A percentile compares a stretch with the other conserved stretches of the same genome.
phyloP scores from a whole-genome alignment of 139 green algal genomes.

The Pleodorina starrii region DNA sequence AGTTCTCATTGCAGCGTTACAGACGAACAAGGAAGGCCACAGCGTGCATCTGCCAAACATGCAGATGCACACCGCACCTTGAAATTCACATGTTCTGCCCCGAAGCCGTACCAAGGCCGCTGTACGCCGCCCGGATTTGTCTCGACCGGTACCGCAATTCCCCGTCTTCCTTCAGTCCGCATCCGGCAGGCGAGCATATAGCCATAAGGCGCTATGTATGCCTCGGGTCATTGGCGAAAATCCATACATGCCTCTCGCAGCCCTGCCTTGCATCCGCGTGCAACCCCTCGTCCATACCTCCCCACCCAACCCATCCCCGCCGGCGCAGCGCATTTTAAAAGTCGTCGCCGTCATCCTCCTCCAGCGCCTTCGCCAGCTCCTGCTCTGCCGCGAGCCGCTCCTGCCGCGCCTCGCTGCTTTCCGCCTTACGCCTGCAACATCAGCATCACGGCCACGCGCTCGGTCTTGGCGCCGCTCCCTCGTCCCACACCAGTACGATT shows the following conservation, averaged over 20 bases:
- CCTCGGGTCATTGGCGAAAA: not conserved
- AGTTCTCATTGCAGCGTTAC: not conserved
- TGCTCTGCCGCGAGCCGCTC: slow-evolving; percentile 86
- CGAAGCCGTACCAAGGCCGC: too few relatives aligned
- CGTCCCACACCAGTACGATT: too few relatives aligned
- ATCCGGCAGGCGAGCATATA: not conserved
- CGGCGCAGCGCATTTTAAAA: too few relatives aligned
- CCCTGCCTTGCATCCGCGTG: not conserved
- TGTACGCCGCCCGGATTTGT: too few relatives aligned
- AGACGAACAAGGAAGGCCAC: not conserved
- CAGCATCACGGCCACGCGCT: too few relatives aligned
- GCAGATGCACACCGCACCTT: too few relatives aligned
- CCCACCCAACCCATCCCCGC: too few relatives aligned
- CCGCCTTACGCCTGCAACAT: slow-evolving; percentile 64
- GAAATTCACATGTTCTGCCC: not conserved
- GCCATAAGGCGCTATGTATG: not conserved
- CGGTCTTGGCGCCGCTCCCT: too few relatives aligned
- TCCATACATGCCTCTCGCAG: not conserved
- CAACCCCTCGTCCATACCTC: not conserved
- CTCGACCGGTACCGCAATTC: too few relatives aligned
- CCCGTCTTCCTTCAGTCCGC: not conserved
- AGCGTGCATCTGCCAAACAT: not conserved
- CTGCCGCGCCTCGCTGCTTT: slow-evolving; percentile 73
- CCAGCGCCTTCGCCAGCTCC: slow-evolving; percentile 86
- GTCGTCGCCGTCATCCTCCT: slow-evolving; percentile 78